Base-by-base conservation (phyloP, 768 basidiomycete species). In the Mycena venus region DNA sequence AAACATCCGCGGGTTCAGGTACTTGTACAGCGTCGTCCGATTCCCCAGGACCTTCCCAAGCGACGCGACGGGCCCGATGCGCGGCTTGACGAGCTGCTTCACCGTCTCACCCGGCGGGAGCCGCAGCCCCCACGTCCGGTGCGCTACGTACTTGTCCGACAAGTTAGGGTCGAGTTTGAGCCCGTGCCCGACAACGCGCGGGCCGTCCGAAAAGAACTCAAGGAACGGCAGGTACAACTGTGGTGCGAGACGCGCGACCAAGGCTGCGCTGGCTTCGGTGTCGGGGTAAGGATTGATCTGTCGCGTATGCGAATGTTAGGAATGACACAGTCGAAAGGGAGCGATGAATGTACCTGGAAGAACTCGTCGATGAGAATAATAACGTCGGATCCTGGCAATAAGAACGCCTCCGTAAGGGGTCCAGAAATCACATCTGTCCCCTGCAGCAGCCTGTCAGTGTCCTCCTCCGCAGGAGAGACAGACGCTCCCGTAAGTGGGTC, bases 1-100 rank as follows among this genome's bases (percentile, higher is more conserved):
- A 60, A 93, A 86, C 38, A 97, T 77, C 77, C 95, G 91, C 10
- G 93, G 94, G 80, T 98, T 98, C 73, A 99, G 88, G 79, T 98
- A 98, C 84, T 99, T 99, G 88, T 98, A 98, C 70, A 99, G 82
- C 36, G 96, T 97, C 42, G 91, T 92, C 65, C 96, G 91, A 82
- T 97, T 94, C 3, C 95, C 97, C 5, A 96, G 86, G 5, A 98
- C 96, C 78, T 92, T 92, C 5, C 97, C 98, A 34, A 93, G 83
- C 1, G 92, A 94, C 0, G 97, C 96, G 38, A 96, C 85, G 0
- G 91, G 89, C 68, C 87, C 88, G 72, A 85, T 78, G 12, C 85
- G 78, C 32, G 88, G 88, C 47, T 86, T 84, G 27, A 92, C 81
- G 70, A 93, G 82, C 0, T 87, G 78, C 55, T 86, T 83, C n/a